A percentile compares a stretch with the other conserved stretches of the same genome.
Conservation (phyloP, 2,329 filamentous ascomycete genomes). For the Fusarium miscanthi region DNA sequence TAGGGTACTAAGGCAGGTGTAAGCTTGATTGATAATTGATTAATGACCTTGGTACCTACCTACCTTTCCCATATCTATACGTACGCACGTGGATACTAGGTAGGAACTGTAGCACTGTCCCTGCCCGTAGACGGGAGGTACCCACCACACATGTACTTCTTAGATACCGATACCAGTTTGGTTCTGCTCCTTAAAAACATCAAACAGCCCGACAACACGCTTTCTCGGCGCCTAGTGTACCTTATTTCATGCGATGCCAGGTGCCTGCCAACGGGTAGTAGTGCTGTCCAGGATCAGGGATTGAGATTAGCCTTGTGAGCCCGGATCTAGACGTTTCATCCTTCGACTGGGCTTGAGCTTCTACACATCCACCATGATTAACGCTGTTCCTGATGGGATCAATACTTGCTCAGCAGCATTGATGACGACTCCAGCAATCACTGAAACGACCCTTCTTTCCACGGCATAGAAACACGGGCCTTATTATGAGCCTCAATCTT, state of each 20-base stretch:
- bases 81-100: background rate
- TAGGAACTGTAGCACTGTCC: background rate
- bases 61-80: background rate
- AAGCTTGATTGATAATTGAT: background rate
- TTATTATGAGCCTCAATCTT: constrained; percentile 8
- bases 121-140: background rate
- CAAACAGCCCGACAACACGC: background rate
- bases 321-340: constrained; percentile 44
- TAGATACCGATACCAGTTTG: background rate
- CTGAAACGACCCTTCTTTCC: constrained; percentile 14
- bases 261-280: constrained; percentile 1
- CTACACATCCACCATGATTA: constrained; percentile 17
- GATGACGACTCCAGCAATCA: constrained; percentile 19
- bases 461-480: constrained; percentile 7
- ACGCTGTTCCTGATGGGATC: constrained; percentile 21
- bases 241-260: constrained; percentile 19
- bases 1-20: background rate
- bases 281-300: constrained; percentile 37
- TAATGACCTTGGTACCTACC: background rate
- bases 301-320: constrained; percentile 16
- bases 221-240: constrained; percentile 17
- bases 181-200: background rate
- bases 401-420: background rate
- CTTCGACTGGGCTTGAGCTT: constrained; percentile 26
- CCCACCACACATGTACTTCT: background rate